Percentiles rank a stretch among this genome's conserved stretches.
phyloP scores from a whole-genome alignment of 192 early-diverging fungal species.

The Backusella tuberculispora region DNA sequence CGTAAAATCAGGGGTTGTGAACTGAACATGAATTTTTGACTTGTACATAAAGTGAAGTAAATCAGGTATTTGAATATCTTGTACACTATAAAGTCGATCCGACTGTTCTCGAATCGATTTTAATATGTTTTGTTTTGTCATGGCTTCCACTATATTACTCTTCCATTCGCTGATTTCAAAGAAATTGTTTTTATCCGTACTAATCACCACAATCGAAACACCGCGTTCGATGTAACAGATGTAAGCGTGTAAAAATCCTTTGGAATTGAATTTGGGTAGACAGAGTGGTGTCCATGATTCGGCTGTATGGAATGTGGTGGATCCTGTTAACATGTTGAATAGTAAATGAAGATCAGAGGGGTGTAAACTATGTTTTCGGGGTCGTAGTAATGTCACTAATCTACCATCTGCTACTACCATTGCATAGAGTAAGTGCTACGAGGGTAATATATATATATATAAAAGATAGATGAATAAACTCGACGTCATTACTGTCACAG shows the following conservation, averaged over 20 bases:
- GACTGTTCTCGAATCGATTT: conserved; percentile 49
- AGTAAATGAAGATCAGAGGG: conserved; percentile 83
- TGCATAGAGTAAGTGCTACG: conserved; percentile 72
- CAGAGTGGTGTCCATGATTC: conserved; percentile 97
- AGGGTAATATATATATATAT: not conserved
- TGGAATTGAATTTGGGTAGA: conserved; percentile 87
- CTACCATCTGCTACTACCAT: conserved; percentile 78
- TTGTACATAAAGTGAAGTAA: conserved; percentile 79
- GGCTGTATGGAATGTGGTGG: conserved; percentile 71
- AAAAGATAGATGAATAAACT: no score
- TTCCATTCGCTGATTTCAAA: conserved; percentile 76
- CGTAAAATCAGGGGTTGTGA: conserved; percentile 62
- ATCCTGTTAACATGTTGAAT: conserved; percentile 79
- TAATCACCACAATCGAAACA: conserved; percentile 76
- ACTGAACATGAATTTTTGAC: conserved; percentile 63
- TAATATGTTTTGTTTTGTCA: conserved; percentile 34
- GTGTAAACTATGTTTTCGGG: conserved; percentile 79
- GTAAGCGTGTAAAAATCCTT: conserved; percentile 88
- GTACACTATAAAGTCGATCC: conserved; percentile 54
- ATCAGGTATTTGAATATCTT: conserved; percentile 63
- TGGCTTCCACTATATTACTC: conserved; percentile 62
- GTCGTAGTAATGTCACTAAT: conserved; percentile 74
- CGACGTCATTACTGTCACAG: not conserved
- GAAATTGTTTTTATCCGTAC: conserved; percentile 84
- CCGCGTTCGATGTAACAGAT: conserved; percentile 77